These are phyloP conservation scores for Leccinum pellstonianum DNA, from an alignment of 768 basidiomycete genomes.

Conservation along the genomic window DNA sequence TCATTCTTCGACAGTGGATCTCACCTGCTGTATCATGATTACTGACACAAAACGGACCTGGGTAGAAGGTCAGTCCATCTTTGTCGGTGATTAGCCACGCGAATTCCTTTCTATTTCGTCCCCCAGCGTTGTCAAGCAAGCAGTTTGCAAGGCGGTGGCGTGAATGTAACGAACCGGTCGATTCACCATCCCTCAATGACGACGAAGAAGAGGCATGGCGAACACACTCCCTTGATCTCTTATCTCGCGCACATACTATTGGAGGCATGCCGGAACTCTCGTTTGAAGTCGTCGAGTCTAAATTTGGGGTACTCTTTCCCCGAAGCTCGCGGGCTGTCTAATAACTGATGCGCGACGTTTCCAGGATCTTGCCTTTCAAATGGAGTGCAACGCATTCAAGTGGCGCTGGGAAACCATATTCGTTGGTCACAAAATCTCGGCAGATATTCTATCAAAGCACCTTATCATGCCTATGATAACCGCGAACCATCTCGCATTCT, in stretches of 20 bases:
- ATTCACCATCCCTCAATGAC: slow-evolving; percentile 28
- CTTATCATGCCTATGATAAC: slow-evolving; percentile 77
- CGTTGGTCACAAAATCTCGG: slow-evolving; percentile 60
- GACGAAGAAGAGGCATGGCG: slow-evolving; percentile 66
- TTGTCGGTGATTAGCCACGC: slow-evolving; percentile 23
- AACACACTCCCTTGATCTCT: slow-evolving; percentile 48
- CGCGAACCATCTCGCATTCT: slow-evolving; percentile 64
- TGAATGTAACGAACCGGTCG: slow-evolving; percentile 44
- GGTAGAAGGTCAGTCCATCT: slow-evolving; percentile 58
- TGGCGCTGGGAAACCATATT: slow-evolving; percentile 80
- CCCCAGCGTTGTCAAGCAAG: slow-evolving; percentile 51
- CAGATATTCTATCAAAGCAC: slow-evolving; percentile 75
- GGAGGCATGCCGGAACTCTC: slow-evolving; percentile 54
- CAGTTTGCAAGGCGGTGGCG: slow-evolving; percentile 73
- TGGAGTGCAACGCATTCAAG: slow-evolving; percentile 60
- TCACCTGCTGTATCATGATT: slow-evolving; percentile 58
- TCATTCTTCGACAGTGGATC: slow-evolving; percentile 51
- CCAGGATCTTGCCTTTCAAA: slow-evolving; percentile 66
- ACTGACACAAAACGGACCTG: slow-evolving; percentile 77
- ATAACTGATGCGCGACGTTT: slow-evolving; percentile 15
- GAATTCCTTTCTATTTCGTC: slow-evolving; percentile 15
- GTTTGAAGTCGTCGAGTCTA: slow-evolving; percentile 60
- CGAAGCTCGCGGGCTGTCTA: slow-evolving; percentile 2
- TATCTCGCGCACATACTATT: slow-evolving; percentile 61
- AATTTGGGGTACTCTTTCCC: slow-evolving; percentile 49